Percentiles rank a stretch among this genome's conserved stretches.
These are phyloP conservation scores for Sisymbrium irio DNA, from an alignment of 345 rosid species.

Conservation along the genomic window DNA sequence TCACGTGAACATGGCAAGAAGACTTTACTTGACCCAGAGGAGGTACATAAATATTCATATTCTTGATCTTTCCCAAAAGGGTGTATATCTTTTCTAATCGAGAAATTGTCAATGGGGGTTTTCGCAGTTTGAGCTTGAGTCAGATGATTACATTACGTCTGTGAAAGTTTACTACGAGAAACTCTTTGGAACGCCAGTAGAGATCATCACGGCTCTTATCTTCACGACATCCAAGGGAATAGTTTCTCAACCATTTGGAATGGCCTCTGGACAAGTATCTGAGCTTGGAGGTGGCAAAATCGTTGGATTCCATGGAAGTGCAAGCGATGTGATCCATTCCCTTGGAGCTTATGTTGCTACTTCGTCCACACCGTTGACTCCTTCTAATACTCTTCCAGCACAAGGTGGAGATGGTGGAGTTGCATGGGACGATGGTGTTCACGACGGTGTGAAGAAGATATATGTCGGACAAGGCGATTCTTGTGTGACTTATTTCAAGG, in stretches of 20 bases:
- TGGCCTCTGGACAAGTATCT: conserved; percentile 18
- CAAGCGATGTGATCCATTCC: conserved; percentile 20
- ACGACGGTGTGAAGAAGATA: conserved; percentile 28
- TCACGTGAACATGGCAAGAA: conserved; percentile 34
- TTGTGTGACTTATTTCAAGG: conserved; percentile 23
- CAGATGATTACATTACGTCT: conserved; percentile 26
- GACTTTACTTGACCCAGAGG: conserved; percentile 31
- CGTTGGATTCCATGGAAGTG: conserved; percentile 37
- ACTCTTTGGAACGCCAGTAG: conserved; percentile 10
- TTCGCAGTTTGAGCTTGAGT: conserved; percentile 23
- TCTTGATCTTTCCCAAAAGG: background rate
- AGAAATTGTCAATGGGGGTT: background rate
- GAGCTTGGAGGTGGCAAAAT: conserved; percentile 34
- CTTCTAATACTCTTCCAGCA: conserved; percentile 13
- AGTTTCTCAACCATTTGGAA: conserved; percentile 31
- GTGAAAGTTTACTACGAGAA: conserved; percentile 36
- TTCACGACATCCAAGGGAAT: conserved; percentile 24
- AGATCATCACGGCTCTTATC: conserved; percentile 24
- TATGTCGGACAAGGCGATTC: conserved; percentile 33
- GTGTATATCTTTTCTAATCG: background rate
- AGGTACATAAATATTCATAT: conserved; percentile 9
- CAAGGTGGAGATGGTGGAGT: conserved; percentile 36
- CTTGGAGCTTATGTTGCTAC: conserved; percentile 29
- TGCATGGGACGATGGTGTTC: conserved; percentile 38
- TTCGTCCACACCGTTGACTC: conserved; percentile 17